Conservation (phyloP, 495 filamentous ascomycete genomes). For the Clohesyomyces aquaticus region DNA sequence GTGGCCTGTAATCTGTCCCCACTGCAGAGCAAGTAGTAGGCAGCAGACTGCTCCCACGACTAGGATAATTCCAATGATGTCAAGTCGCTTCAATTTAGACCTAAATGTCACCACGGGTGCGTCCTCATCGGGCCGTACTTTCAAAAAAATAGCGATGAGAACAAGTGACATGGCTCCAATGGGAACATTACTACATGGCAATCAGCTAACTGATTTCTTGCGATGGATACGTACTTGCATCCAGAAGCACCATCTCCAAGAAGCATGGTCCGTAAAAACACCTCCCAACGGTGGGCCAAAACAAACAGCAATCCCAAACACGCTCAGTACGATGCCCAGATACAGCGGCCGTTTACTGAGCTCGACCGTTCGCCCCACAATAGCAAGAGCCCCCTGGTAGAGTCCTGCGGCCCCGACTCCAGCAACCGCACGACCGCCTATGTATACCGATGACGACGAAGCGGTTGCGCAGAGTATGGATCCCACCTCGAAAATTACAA, state of each 20-base stretch:
- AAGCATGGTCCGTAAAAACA: conserved; percentile 34
- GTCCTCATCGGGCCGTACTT: too few relatives aligned
- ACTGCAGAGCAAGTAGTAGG: conserved; percentile 16
- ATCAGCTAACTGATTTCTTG: not conserved
- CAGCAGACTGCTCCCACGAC: not conserved
- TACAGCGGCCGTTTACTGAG: conserved; percentile 21
- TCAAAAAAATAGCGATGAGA: not conserved
- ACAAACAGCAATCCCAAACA: conserved; percentile 42
- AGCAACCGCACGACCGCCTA: conserved; percentile 53
- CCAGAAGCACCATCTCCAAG: conserved; percentile 39
- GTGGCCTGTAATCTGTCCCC: conserved; percentile 2
- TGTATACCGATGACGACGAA: conserved; percentile 50
- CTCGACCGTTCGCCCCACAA: not conserved
- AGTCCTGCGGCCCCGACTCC: conserved; percentile 38
- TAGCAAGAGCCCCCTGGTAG: conserved; percentile 15
- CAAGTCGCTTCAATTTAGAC: not conserved
- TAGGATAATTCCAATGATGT: not conserved
- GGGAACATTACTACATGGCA: not conserved
- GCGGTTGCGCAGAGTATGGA: conserved; percentile 53
- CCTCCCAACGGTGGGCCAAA: conserved; percentile 41
- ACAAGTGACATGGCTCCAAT: not conserved
- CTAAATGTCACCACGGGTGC: too few relatives aligned
- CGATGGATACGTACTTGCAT: not conserved
- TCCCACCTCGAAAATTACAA: conserved; percentile 48
- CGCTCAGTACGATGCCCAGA: conserved; percentile 36